Conservation (phyloP, 2,329 filamentous ascomycete species). For the Fusarium incarnatum region DNA sequence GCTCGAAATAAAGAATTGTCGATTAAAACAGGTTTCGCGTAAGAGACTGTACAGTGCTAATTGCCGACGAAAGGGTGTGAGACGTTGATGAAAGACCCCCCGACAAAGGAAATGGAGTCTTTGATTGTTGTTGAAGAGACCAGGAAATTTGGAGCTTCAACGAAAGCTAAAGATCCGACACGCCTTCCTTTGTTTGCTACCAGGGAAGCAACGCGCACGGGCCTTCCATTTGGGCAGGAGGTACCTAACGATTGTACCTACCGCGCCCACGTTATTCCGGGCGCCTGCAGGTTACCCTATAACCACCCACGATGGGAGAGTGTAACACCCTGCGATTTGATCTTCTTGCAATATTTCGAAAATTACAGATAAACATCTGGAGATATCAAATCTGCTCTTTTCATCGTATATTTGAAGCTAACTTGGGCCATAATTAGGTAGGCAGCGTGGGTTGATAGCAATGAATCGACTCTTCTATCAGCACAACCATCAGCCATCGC, state of each 20-base stretch:
- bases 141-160: conserved; percentile 46
- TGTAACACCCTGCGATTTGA: neutral
- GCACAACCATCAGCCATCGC: no score
- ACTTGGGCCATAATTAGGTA: accelerated
- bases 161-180: conserved; percentile 40
- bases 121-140: conserved; percentile 37
- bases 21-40: conserved; percentile 1
- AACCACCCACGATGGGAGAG: neutral
- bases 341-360: neutral
- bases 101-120: conserved; percentile 42
- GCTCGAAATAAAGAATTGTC: conserved; percentile 6
- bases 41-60: neutral
- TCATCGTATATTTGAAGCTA: neutral
- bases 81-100: conserved; percentile 22
- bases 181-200: conserved; percentile 36
- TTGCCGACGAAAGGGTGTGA: conserved; percentile 26
- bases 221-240: conserved; percentile 4
- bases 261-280: conserved; percentile 41
- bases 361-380: neutral
- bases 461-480: neutral
- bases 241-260: neutral
- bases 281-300: conserved; percentile 3
- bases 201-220: conserved; percentile 41
- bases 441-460: neutral
- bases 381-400: neutral